Base-by-base conservation (phyloP, 129 eudicot species). In the Logfia minima region DNA sequence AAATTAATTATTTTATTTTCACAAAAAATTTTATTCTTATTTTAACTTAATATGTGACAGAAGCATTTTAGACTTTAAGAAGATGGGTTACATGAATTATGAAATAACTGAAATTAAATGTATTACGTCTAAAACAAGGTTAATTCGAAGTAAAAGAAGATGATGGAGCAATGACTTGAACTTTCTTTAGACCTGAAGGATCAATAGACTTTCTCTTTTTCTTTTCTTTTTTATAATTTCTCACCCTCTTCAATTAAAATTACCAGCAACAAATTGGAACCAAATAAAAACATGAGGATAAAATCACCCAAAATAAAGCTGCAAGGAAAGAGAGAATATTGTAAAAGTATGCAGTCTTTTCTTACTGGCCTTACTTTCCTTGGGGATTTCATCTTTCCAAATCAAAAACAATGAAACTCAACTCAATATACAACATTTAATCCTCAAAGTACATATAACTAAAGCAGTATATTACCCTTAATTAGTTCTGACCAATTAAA, bases 381-480 rank as follows among this genome's bases (percentile, higher is more conserved):
- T 1, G n/a, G 5, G 34, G 13, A 4, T 41, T 62, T 62, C 60
- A 41, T 18, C n/a, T 75, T 75, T 75, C 71, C 62, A 75, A 24
- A 75, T 24, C 9, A n/a, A 63, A 75, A 39, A 26, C 16, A 24
- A 26, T 62, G 22, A 74, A 59, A 35, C 24, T 11, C 51, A 35
- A 58, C n/a, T 52, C 5, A 74, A 11, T 24, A 29, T 75, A 75
- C 79, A 62, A 75, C 61, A 24, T n/a, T 43, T 62, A 43, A 39
- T 18, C 28, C 79, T 10, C 35, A 48, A 29, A 16, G 59, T 37
- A 74, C 78, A 37, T 19, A 23, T 23, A n/a, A 11, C 23, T 74
- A 74, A 48, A 75, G 71, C 28, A 41, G n/a, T 62, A 41, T 24
- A 13, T 13, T 43, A 21, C 39, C 8, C 70, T 58, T 43, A 2